Conservation (phyloP, 208 protist species). For the Cochliopodium minus region DNA sequence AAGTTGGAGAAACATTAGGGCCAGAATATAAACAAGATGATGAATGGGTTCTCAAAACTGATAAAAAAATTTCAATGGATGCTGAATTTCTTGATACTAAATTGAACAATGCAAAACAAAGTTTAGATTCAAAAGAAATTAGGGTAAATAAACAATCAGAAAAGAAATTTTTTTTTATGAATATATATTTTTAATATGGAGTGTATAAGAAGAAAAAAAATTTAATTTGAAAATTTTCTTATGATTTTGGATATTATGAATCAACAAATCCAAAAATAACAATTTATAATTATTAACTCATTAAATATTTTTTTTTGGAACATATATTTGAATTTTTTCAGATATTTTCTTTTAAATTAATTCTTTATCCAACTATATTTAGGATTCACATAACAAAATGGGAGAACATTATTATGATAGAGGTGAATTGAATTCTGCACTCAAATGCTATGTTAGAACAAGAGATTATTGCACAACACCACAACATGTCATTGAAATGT, state of each 20-base stretch:
- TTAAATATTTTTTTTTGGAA: not conserved
- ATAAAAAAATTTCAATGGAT: not conserved
- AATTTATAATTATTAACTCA: not conserved
- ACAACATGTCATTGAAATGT: slow-evolving; percentile 40
- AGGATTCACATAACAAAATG: slow-evolving; percentile 25
- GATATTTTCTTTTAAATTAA: not conserved
- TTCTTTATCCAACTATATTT: not conserved
- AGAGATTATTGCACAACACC: slow-evolving; percentile 49
- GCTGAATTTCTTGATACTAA: not conserved
- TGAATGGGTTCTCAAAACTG: too few relatives aligned
- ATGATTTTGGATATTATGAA: too few relatives aligned
- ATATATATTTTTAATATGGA: not conserved
- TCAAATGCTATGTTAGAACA: slow-evolving; percentile 40
- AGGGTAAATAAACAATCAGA: not conserved
- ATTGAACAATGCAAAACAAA: not conserved
- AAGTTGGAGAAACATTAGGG: too few relatives aligned
- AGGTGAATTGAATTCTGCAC: slow-evolving; percentile 34
- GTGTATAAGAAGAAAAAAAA: not conserved
- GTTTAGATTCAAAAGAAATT: not conserved
- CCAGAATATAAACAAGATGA: too few relatives aligned
- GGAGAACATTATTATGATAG: slow-evolving; percentile 35
- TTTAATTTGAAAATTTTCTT: not conserved
- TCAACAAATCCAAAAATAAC: too few relatives aligned
- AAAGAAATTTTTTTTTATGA: not conserved
- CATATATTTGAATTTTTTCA: not conserved